phyloP scores from a whole-genome alignment of 768 basidiomycete species.

The Sporobolomyces pararoseus region DNA sequence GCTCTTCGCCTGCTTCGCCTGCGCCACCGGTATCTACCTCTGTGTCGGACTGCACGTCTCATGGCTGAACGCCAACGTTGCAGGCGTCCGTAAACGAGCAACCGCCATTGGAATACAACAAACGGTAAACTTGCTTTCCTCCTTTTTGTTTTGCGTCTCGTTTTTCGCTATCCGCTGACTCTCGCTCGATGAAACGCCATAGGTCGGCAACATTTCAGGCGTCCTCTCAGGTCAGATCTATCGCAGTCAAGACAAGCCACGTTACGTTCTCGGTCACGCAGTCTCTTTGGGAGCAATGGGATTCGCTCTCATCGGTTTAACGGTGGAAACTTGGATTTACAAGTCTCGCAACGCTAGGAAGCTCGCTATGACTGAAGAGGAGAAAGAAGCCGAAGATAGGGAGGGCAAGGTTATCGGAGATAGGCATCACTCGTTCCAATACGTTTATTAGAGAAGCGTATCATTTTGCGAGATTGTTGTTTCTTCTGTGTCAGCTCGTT shows the following conservation, averaged over 20 bases:
- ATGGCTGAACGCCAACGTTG: slow-evolving; percentile 20
- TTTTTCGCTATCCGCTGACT: too few species aligned
- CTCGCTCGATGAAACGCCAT: too few species aligned
- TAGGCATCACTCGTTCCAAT: slow-evolving; percentile 14
- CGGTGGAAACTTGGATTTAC: slow-evolving; percentile 9
- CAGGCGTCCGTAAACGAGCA: slow-evolving; percentile 2
- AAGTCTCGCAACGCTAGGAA: slow-evolving; percentile 27
- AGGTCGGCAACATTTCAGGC: not conserved
- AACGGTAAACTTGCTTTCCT: too few species aligned
- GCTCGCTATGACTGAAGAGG: slow-evolving; percentile 25
- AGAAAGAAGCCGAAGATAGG: slow-evolving; percentile 22
- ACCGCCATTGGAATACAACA: slow-evolving; percentile 30
- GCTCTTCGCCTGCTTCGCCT: slow-evolving; percentile 30
- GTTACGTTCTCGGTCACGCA: slow-evolving; percentile 32
- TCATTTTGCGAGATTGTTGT: not conserved
- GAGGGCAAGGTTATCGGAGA: slow-evolving; percentile 22
- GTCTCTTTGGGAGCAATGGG: slow-evolving; percentile 21
- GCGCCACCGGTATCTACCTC: slow-evolving; percentile 23
- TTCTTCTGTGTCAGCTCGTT: not conserved
- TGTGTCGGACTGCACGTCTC: slow-evolving; percentile 18
- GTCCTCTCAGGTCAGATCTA: slow-evolving; percentile 30
- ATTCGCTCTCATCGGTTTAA: not conserved
- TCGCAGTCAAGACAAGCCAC: slow-evolving; percentile 9
- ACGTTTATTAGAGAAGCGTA: slow-evolving; percentile 10
- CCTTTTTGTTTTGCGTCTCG: too few species aligned